These are phyloP conservation scores for Angophora floribunda DNA, from an alignment of 345 rosid genomes.

Conservation along the genomic window DNA sequence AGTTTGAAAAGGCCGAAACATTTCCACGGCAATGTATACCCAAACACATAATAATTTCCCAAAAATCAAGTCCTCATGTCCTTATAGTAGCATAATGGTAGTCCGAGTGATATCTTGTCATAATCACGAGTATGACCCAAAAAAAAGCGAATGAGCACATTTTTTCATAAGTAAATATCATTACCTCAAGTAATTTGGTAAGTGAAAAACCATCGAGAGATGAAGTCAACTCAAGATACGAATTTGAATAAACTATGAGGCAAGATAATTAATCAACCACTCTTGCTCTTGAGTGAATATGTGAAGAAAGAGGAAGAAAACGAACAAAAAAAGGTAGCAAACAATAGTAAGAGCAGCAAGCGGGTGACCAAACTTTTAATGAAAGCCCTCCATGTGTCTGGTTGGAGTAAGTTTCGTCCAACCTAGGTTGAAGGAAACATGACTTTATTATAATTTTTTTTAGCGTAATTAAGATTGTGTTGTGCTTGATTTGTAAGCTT, in stretches of 20 bases:
- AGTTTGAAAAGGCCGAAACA: background rate
- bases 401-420: background rate
- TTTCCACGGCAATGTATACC: background rate
- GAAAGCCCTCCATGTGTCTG: background rate
- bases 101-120: background rate
- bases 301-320: background rate
- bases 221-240: background rate
- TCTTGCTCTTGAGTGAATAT: background rate
- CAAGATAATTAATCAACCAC: background rate
- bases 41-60: background rate
- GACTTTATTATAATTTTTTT: background rate
- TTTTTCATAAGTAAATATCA: background rate
- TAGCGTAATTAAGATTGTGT: background rate
- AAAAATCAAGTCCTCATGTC: background rate
- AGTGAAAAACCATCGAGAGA: background rate
- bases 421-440: background rate
- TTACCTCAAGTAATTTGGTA: background rate
- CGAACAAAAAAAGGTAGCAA: background rate
- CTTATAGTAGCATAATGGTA: background rate
- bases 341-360: background rate
- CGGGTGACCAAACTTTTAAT: background rate
- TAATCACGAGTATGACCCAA: background rate
- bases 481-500: background rate
- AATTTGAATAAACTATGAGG: background rate
- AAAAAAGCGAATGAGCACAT: background rate